Base-by-base conservation (phyloP, 176 grass and related monocot genomes). In the Olyra latifolia region DNA sequence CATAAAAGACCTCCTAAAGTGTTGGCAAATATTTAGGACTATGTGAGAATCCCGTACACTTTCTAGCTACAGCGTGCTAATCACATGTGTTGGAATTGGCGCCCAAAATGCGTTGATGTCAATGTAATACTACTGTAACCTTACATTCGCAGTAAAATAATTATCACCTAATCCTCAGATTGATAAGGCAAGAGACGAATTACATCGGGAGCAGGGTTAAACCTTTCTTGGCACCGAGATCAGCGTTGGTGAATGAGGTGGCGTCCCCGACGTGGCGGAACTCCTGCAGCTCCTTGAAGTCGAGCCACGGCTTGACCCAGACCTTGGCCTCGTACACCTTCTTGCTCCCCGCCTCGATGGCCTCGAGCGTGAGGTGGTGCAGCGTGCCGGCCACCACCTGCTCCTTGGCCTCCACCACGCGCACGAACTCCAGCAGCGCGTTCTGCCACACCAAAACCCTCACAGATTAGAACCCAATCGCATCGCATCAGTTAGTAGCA, bases 271-370 rank as follows among this genome's bases (percentile, higher is more conserved):
- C 74, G 62, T 84, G 85, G 17, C 23, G 78, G 76, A 97, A 97
- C 12, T 92, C 95, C 87, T 94, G 87, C 32, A 97, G 95, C 78
- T 94, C 87, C 85, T 97, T 97, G 82, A 87, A 94, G 64, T 97
- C 67, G 55, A 92, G 87, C 91, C 95, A 97, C 2, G 95, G 95
- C 80, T 97, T 97, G 76, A 94, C 85, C 95, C 89, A 97, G 24
- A 97, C 91, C 87, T 97, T 94, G 25, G 95, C 95, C 85, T 97
- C 89, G 69, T 92, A 97, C 17, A 97, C 39, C 85, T 92, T 97
- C 89, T 97, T 97, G 28, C 55, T 75, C 15, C 91, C 94, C 12
- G 79, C 94, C 14, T 97, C 91, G 14, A 92, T 70, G 45, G 72
- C 92, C 87, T 94, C 95, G 57, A 98, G 45, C 27, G 92, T 98